Base-by-base conservation (phyloP, 2,329 filamentous ascomycete species). In the Colletotrichum tofieldiae region DNA sequence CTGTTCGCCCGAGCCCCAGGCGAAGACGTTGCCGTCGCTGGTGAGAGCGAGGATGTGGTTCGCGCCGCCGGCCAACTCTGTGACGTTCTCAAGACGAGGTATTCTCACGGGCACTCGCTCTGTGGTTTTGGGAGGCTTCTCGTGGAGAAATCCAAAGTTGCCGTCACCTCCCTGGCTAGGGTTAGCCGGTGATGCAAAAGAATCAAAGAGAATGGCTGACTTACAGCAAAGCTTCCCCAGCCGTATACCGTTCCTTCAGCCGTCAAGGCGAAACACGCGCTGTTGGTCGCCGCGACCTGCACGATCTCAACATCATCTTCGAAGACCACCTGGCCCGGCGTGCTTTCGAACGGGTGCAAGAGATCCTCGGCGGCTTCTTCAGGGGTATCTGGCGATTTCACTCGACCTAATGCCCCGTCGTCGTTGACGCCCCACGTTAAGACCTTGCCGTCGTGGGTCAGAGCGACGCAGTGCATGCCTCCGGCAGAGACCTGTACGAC, bases 361-460 rank as follows among this genome's bases (percentile, higher is more conserved):
- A 60, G 26, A 47, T 81, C 82, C 61, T 86, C 85, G 16, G 82
- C 82, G 70, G 86, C 82, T 23, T 82, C 78, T 20, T 86, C 85
- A 58, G 86, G 85, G 5, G 68, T 29, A 11, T 67, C 62, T 1
- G 70, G 7, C 14, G 70, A 23, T 12, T 75, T 92, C 73, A 88
- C 85, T 75, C 91, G 85, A 20, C 91, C 90, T 56, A 93, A 85
- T 5, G 91, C 90, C 67, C 88, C 88, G 74, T 91, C 88, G 75
- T 92, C 89, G 78, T 93, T 93, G 74, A 91, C 90, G 59, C 91
- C 91, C 91, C 91, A 92, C 29, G 89, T 91, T 59, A 91, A 80
- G 74, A 93, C 87, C 75, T 87, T 86, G 80, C 90, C 90, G 79
- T 92, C 87, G 75, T 89, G 85, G 45, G 90, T 92, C 66, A 92